A percentile compares a stretch with the other conserved stretches of the same genome.
Conservation (phyloP, 139 green algal genomes). For the Picochlorum sp. region DNA sequence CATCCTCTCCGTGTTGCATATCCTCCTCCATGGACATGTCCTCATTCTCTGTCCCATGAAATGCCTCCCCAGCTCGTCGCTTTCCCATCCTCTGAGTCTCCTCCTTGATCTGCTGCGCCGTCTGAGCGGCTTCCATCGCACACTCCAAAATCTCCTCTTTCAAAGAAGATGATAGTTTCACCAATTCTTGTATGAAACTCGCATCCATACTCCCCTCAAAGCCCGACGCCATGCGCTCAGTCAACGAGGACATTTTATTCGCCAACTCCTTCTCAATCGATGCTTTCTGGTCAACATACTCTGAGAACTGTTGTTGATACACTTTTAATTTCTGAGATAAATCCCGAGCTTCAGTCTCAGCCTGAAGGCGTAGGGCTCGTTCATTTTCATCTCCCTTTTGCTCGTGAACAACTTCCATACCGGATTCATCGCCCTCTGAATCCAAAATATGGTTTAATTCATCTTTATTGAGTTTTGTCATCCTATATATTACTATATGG, state of each 20-base stretch:
- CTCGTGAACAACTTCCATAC: too few species aligned
- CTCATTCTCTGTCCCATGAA: neutral
- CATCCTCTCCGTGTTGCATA: conserved; percentile 14
- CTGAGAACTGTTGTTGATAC: conserved; percentile 65
- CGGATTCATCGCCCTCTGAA: too few species aligned
- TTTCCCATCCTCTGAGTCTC: conserved; percentile 2
- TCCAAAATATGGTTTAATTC: too few species aligned
- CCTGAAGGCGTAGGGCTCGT: too few species aligned
- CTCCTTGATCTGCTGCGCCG: neutral
- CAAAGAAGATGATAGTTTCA: conserved; percentile 22
- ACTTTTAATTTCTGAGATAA: conserved; percentile 57
- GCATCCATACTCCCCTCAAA: neutral
- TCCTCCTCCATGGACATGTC: neutral
- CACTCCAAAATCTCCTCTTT: neutral
- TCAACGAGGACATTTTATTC: neutral
- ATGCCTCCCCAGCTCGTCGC: neutral
- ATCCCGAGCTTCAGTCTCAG: conserved; percentile 63
- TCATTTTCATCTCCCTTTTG: too few species aligned
- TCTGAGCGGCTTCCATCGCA: neutral
- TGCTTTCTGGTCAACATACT: conserved; percentile 62
- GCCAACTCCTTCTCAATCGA: conserved; percentile 21
- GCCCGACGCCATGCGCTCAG: neutral
- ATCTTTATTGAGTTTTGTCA: too few species aligned
- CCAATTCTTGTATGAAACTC: conserved; percentile 17
- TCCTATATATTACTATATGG: too few species aligned